Percentiles rank a stretch among this genome's conserved stretches.
phyloP scores from a whole-genome alignment of 768 basidiomycete species.

The Pleurotus giganteus region DNA sequence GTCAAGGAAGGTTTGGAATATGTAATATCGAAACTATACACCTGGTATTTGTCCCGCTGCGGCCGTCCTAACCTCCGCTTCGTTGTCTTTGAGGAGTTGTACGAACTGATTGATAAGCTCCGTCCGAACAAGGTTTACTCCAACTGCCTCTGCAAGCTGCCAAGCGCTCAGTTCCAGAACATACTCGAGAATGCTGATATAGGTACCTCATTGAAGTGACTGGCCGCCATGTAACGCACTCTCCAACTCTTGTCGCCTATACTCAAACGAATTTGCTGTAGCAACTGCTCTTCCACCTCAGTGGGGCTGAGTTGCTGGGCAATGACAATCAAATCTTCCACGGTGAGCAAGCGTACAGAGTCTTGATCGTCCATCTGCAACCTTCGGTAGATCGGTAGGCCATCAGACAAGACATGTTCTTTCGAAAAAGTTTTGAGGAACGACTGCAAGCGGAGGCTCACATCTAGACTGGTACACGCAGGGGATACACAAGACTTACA shows the following conservation, averaged over 20 bases:
- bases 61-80: conserved; percentile 97
- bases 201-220: conserved; percentile 89
- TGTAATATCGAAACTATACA: conserved; percentile 29
- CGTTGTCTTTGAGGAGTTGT: conserved; percentile 93
- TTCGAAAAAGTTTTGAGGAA: conserved; percentile 78
- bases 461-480: background rate
- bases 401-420: conserved; percentile 80
- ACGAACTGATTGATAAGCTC: conserved; percentile 94
- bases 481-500: conserved; percentile 44
- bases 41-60: conserved; percentile 97
- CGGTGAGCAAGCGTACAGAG: conserved; percentile 92
- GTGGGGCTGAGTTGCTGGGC: conserved; percentile 78
- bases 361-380: conserved; percentile 97
- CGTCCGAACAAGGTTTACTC: conserved; percentile 86
- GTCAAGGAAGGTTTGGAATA: conserved; percentile 1
- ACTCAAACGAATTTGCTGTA: conserved; percentile 84
- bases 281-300: conserved; percentile 89
- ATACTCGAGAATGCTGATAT: background rate
- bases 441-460: conserved; percentile 46
- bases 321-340: conserved; percentile 93
- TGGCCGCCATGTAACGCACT: conserved; percentile 98
- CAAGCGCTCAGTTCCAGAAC: conserved; percentile 2
- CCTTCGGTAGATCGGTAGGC: conserved; percentile 88
- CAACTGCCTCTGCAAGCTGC: conserved; percentile 89
- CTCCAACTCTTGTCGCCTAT: conserved; percentile 98